Percentiles rank a stretch among this genome's conserved stretches.
phyloP scores from a whole-genome alignment of 306 rosid genomes.

The Castanospermum australe region DNA sequence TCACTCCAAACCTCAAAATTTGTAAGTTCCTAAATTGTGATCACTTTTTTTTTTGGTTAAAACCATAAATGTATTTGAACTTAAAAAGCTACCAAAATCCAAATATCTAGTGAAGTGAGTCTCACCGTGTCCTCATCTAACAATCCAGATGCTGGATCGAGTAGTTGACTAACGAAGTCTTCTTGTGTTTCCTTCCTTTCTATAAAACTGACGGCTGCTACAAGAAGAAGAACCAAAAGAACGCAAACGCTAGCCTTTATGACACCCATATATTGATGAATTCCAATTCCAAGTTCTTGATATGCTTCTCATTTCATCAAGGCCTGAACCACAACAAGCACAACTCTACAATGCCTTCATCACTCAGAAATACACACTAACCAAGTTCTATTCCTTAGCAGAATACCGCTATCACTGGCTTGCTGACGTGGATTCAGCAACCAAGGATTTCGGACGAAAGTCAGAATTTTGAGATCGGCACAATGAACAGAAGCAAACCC shows the following conservation, averaged over 20 bases:
- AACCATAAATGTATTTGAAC: not conserved
- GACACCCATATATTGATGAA: slow-evolving; percentile 53
- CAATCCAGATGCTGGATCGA: slow-evolving; percentile 62
- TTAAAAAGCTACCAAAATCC: slow-evolving; percentile 1
- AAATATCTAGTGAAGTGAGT: slow-evolving; percentile 14
- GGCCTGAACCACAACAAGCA: slow-evolving; percentile 37
- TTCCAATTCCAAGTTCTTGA: slow-evolving; percentile 45
- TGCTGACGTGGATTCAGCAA: slow-evolving; percentile 14
- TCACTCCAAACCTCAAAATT: slow-evolving; percentile 10
- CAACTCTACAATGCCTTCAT: slow-evolving; percentile 39
- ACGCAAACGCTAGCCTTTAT: slow-evolving; percentile 47
- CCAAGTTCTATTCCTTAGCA: slow-evolving; percentile 36
- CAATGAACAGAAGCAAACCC: slow-evolving; percentile 22
- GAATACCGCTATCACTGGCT: slow-evolving; percentile 23
- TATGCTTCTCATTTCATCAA: slow-evolving; percentile 67
- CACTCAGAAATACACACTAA: slow-evolving; percentile 24
- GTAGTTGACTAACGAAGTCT: slow-evolving; percentile 51
- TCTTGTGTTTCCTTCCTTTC: slow-evolving; percentile 46
- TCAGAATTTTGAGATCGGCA: slow-evolving; percentile 16
- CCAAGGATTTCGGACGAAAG: slow-evolving; percentile 30
- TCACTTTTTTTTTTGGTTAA: not conserved
- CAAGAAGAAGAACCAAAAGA: slow-evolving; percentile 54
- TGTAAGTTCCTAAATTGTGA: not conserved
- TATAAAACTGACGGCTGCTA: slow-evolving; percentile 41
- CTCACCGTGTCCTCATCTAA: slow-evolving; percentile 69